Evolutionary conservation across 805 yeast species (phyloP).

Genomic region (Ogataea sp.): DNA sequence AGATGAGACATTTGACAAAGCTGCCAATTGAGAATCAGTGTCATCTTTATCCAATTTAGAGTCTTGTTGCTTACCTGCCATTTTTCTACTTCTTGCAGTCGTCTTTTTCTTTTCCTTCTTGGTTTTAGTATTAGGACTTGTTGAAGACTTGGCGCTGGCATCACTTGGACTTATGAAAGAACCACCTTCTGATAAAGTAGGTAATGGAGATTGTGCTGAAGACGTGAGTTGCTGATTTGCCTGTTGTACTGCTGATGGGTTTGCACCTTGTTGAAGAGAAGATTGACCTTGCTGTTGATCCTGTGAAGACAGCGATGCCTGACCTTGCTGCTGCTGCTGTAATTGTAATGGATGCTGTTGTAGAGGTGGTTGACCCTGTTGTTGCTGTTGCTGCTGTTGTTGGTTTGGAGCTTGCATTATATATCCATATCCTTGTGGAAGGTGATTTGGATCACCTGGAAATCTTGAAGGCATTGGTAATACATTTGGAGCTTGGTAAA

Average conservation of each 20-base stretch:
- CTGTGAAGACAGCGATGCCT: no score
- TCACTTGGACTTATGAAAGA: not conserved
- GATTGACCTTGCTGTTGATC: no score
- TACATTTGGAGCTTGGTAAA: slow-evolving; percentile 7
- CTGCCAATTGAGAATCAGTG: not conserved
- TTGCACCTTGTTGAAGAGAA: no score
- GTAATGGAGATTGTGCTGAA: not conserved
- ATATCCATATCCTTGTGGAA: slow-evolving; percentile 6
- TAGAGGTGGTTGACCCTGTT: not conserved
- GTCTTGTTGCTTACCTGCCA: not conserved
- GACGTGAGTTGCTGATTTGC: no score
- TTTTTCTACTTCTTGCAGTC: not conserved
- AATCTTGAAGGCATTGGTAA: slow-evolving; percentile 15
- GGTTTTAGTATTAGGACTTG: not conserved
- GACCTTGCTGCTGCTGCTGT: no score
- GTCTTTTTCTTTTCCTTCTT: slow-evolving; percentile 1
- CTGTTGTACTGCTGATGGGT: no score
- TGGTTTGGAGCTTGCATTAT: slow-evolving; percentile 10
- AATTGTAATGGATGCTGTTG: no score
- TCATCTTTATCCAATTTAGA: not conserved
- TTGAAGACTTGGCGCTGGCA: no score
- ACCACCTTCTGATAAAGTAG: not conserved
- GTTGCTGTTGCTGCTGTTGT: slow-evolving; percentile 3
- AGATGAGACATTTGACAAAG: no score
- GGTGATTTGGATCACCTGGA: slow-evolving; percentile 2